These are phyloP conservation scores for Oryza nivara DNA, from an alignment of 176 grass and related monocot genomes.

Conservation along the genomic window DNA sequence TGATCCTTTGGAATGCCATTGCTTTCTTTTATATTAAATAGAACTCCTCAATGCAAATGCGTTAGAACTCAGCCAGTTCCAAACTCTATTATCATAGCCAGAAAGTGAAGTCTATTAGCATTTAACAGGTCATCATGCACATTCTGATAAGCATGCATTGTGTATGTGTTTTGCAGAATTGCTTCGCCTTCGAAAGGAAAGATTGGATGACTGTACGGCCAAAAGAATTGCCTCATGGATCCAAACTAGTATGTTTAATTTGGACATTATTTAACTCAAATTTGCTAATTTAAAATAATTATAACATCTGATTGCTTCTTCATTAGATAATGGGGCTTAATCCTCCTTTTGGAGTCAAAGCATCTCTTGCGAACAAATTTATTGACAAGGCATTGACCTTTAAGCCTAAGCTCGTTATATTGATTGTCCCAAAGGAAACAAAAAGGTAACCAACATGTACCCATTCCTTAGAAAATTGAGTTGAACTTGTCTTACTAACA, in stretches of 20 bases:
- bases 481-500: background rate
- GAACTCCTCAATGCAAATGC: constrained; percentile 12
- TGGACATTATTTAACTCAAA: background rate
- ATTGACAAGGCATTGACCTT: constrained; percentile 88
- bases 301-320: constrained; percentile 35
- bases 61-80: background rate
- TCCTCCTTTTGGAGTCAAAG: constrained; percentile 97
- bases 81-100: constrained; percentile 3
- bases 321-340: constrained; percentile 96
- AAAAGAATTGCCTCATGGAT: constrained; percentile 73
- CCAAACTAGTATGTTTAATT: constrained; percentile 66
- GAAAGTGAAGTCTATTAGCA: background rate
- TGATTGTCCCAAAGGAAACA: constrained; percentile 96
- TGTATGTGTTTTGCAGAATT: constrained; percentile 60
- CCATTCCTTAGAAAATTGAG: constrained; percentile 1
- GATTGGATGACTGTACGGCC: constrained; percentile 89
- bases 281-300: constrained; percentile 34
- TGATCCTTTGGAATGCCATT: background rate
- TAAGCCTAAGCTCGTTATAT: constrained; percentile 86
- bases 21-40: constrained; percentile 31
- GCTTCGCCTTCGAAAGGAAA: constrained; percentile 79
- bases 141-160: background rate
- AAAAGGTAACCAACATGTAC: constrained; percentile 58
- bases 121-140: constrained; percentile 14
- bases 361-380: constrained; percentile 90